These are phyloP conservation scores for Artemisia argyi DNA, from an alignment of 129 eudicot species.

Conservation along the genomic window DNA sequence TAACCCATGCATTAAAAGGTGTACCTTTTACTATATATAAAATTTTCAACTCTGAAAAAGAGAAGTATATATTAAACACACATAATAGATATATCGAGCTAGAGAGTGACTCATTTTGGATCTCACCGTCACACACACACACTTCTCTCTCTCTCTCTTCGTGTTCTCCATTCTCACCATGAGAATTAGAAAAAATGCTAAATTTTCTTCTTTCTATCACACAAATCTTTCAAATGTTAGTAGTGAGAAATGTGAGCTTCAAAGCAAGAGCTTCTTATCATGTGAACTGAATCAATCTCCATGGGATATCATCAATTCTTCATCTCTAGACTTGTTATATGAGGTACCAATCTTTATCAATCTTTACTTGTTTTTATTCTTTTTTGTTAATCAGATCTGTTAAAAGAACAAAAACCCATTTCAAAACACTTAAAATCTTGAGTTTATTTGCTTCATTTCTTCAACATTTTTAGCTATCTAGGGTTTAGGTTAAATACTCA, in stretches of 20 bases:
- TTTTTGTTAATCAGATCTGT: conserved; percentile 7
- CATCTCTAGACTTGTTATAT: conserved; percentile 20
- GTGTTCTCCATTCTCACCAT: conserved; percentile 21
- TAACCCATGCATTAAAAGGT: neutral
- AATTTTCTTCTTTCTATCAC: neutral
- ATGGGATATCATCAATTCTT: conserved; percentile 54
- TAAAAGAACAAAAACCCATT: conserved; percentile 19
- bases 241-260: conserved; percentile 10
- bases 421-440: conserved; percentile 19
- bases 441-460: conserved; percentile 11
- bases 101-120: no score
- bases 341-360: conserved; percentile 22
- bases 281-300: conserved; percentile 67
- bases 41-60: neutral
- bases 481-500: conserved; percentile 29
- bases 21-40: neutral
- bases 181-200: conserved; percentile 41
- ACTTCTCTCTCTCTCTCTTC: conserved; percentile 25
- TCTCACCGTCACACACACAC: no score
- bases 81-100: no score
- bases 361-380: neutral
- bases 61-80: neutral
- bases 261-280: conserved; percentile 16
- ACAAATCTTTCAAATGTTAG: neutral
- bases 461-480: conserved; percentile 15